Base-by-base conservation (phyloP, 192 early-diverging fungal species). In the Backusella parvicylindrica region DNA sequence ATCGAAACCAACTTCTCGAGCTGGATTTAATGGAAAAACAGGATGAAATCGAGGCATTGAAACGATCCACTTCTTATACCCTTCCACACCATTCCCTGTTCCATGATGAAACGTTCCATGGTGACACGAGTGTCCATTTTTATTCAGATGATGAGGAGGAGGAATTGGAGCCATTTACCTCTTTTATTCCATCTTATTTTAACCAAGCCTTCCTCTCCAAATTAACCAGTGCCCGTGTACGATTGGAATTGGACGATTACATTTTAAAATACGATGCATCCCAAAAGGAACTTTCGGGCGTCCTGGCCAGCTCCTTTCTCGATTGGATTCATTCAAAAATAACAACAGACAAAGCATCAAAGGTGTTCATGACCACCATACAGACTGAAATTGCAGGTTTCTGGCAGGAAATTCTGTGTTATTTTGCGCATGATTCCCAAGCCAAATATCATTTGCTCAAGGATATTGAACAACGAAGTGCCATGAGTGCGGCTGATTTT, bases 161-260 rank as follows among this genome's bases (percentile, higher is more conserved):
- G 6, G 18, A 71, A 3, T 64, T 71, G 28, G 80, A 77, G 28
- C 47, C 67, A 11, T 86, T 85, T 70, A 78, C 79, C 35, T 49
- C 70, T 11, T 74, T 83, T 64, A 82, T 80, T 13, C 47, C 75
- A 9, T 85, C 82, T 15, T 75, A 75, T 30, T 35, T 86, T 11
- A 69, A 64, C 31, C 81, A 85, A n/a, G 84, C 85, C 0, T 77
- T 81, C 12, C 41, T 70, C 6, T 82, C 84, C 21, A 72, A 77
- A 37, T 64, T 85, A n/a, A 80, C 82, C 15, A 77, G 75, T 68
- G 84, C 82, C 2, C 82, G 81, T 47, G 77, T 80, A 6, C 77
- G 82, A 26, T 64, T 86, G 50, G 81, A 83, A 35, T 64, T 86
- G 31, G 85, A 86, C 26, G 85, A 86, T 26, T 63, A 85, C 11